Evolutionary conservation across 2,329 filamentous ascomycete species (phyloP).

Genomic region (Phialophora tarda): DNA sequence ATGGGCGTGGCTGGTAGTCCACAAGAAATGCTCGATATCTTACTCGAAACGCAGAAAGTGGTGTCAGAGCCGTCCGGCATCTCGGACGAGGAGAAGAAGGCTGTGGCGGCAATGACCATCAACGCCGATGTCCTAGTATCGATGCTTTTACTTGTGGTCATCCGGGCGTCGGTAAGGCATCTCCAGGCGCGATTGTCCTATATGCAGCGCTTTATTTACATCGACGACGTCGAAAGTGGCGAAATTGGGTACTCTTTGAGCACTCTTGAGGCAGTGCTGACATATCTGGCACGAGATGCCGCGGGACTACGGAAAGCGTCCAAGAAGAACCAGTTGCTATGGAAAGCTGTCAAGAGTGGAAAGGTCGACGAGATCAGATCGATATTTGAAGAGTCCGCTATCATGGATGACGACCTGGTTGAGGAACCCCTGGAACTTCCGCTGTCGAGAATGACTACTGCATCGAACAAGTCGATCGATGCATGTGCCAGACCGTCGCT

Average conservation of each 20-base stretch:
- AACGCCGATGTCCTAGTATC: constrained; percentile 94
- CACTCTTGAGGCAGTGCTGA: constrained; percentile 91
- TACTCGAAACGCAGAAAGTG: constrained; percentile 80
- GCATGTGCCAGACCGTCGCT: constrained; percentile 27
- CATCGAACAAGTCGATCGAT: constrained; percentile 33
- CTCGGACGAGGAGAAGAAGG: constrained; percentile 57
- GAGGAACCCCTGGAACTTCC: constrained; percentile 48
- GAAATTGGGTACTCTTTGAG: constrained; percentile 96
- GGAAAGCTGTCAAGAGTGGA: constrained; percentile 83
- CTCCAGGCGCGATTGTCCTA: constrained; percentile 89
- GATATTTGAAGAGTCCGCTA: constrained; percentile 75
- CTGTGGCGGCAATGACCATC: constrained; percentile 63
- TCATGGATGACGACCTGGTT: constrained; percentile 52
- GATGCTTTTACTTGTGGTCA: constrained; percentile 86
- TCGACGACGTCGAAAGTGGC: constrained; percentile 94
- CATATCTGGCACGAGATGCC: constrained; percentile 84
- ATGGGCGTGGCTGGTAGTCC: constrained; percentile 78
- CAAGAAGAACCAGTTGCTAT: constrained; percentile 80
- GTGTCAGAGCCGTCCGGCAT: constrained; percentile 67
- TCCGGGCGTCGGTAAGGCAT: constrained; percentile 84
- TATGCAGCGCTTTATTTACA: constrained; percentile 96
- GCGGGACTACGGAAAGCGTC: constrained; percentile 82
- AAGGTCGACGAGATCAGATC: constrained; percentile 74
- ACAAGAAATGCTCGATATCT: constrained; percentile 83
- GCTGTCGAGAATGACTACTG: constrained; percentile 35